These are phyloP conservation scores for Escovopsis sp. DNA, from an alignment of 2,329 filamentous ascomycete genomes.

Conservation along the genomic window DNA sequence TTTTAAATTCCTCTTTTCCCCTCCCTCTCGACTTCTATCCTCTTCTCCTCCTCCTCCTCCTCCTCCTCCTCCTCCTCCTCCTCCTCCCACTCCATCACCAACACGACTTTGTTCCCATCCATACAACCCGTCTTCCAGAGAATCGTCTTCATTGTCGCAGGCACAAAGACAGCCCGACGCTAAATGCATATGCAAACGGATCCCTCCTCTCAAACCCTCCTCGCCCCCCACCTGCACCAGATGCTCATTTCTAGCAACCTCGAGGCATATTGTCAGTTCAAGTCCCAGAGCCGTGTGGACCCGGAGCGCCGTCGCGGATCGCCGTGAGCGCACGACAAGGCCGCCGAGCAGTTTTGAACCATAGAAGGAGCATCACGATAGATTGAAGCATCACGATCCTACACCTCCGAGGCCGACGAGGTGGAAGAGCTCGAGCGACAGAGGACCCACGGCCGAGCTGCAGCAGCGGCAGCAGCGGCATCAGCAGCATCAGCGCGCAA, in stretches of 20 bases:
- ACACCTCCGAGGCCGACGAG: too few relatives aligned
- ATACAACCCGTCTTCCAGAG: slow-evolving; percentile 1
- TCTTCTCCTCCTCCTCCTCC: neutral
- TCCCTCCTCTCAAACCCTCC: slow-evolving; percentile 23
- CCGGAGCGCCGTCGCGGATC: slow-evolving; percentile 45
- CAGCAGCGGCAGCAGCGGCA: neutral
- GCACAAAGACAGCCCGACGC: slow-evolving; percentile 12
- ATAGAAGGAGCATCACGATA: neutral
- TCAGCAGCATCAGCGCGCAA: neutral
- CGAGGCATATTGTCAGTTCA: slow-evolving; percentile 32
- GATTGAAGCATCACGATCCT: too few relatives aligned
- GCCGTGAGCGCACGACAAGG: slow-evolving; percentile 19
- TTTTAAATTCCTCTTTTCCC: too few relatives aligned
- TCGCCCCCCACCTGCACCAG: slow-evolving; percentile 39
- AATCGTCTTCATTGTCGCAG: slow-evolving; percentile 3
- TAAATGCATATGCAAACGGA: slow-evolving; percentile 44
- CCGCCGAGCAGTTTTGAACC: slow-evolving; percentile 1
- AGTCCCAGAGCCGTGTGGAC: slow-evolving; percentile 39
- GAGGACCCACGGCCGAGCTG: neutral
- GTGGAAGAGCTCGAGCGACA: too few relatives aligned
- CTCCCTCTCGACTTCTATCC: too few relatives aligned
- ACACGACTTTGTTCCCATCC: slow-evolving; percentile 3
- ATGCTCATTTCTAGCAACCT: slow-evolving; percentile 40
- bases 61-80: neutral
- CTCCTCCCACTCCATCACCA: neutral